Evolutionary conservation across 1,284 basidiomycete species (phyloP).

Genomic region (Ganoderma meredithae): DNA sequence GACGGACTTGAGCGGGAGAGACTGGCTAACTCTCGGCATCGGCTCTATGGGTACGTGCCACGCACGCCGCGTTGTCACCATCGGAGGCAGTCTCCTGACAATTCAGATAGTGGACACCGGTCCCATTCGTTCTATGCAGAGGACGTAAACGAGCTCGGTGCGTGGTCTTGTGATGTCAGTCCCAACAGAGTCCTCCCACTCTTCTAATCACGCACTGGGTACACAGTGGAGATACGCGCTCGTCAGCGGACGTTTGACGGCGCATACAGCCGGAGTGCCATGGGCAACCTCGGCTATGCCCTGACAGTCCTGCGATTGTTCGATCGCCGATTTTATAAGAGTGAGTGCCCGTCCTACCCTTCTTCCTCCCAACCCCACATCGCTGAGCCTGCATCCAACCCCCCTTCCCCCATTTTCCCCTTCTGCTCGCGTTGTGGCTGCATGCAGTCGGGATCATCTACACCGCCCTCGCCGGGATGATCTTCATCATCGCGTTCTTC

Average conservation of each 20-base stretch:
- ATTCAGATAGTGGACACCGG: constrained; percentile 59
- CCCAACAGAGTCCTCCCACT: neutral
- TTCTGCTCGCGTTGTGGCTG: constrained; percentile 17
- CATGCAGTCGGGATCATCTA: constrained; percentile 75
- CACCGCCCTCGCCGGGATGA: constrained; percentile 65
- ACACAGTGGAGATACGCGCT: constrained; percentile 72
- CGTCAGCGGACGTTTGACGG: constrained; percentile 84
- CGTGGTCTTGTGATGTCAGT: neutral
- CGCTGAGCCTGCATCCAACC: neutral
- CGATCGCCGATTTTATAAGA: constrained; percentile 71
- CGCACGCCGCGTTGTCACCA: neutral
- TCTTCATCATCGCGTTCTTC: constrained; percentile 67
- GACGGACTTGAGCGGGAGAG: neutral
- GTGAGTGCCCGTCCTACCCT: constrained; percentile 48
- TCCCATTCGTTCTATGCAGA: constrained; percentile 61
- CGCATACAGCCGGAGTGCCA: constrained; percentile 79
- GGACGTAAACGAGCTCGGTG: constrained; percentile 66
- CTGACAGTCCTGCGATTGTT: constrained; percentile 81
- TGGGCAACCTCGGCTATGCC: constrained; percentile 78
- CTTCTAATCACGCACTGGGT: neutral
- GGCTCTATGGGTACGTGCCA: neutral
- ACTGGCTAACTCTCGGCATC: neutral
- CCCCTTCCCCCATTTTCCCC: constrained; percentile 13
- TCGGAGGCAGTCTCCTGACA: neutral
- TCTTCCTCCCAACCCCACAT: constrained; percentile 11